Percentiles rank a stretch among this genome's conserved stretches.
phyloP scores from a whole-genome alignment of 2,329 filamentous ascomycete species.

The Aureobasidium lini region DNA sequence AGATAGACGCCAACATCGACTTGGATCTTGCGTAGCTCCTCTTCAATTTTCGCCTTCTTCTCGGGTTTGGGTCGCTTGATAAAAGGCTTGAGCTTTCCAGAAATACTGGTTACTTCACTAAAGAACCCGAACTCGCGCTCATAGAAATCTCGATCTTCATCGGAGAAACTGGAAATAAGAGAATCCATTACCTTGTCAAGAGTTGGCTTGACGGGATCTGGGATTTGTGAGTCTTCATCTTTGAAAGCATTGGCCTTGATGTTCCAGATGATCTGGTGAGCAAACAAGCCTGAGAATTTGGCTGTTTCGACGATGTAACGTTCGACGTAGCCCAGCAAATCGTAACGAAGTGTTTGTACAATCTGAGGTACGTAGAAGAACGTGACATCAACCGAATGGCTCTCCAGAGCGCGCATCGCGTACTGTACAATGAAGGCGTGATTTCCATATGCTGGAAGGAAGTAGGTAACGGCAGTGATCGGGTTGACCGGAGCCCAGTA shows the following conservation, averaged over 20 bases:
- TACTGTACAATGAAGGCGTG: conserved; percentile 94
- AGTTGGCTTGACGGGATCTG: conserved; percentile 86
- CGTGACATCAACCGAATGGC: conserved; percentile 89
- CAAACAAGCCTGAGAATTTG: conserved; percentile 95
- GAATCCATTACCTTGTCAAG: conserved; percentile 83
- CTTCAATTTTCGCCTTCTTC: conserved; percentile 98
- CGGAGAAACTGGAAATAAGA: conserved; percentile 74
- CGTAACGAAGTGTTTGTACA: conserved; percentile 89
- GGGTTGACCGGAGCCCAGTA: conserved; percentile 93
- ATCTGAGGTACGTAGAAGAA: conserved; percentile 99
- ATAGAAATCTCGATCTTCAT: conserved; percentile 75
- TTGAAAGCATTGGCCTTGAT: conserved; percentile 99
- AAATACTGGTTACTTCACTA: conserved; percentile 89
- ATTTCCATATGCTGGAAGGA: conserved; percentile 82
- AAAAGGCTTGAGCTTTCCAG: conserved; percentile 87
- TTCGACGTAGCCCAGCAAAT: conserved; percentile 88
- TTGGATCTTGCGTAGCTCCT: conserved; percentile 94
- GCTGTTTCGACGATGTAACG: conserved; percentile 95
- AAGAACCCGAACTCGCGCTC: conserved; percentile 97
- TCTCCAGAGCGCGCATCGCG: conserved; percentile 89
- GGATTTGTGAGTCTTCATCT: conserved; percentile 85
- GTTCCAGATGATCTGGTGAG: conserved; percentile 99
- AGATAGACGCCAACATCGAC: conserved; percentile 96
- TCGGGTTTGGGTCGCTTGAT: conserved; percentile 90
- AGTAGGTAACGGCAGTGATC: conserved; percentile 86